These are phyloP conservation scores for Ophryocystis elektroscirrha DNA, from an alignment of 169 alveolate genomes.

Conservation along the genomic window DNA sequence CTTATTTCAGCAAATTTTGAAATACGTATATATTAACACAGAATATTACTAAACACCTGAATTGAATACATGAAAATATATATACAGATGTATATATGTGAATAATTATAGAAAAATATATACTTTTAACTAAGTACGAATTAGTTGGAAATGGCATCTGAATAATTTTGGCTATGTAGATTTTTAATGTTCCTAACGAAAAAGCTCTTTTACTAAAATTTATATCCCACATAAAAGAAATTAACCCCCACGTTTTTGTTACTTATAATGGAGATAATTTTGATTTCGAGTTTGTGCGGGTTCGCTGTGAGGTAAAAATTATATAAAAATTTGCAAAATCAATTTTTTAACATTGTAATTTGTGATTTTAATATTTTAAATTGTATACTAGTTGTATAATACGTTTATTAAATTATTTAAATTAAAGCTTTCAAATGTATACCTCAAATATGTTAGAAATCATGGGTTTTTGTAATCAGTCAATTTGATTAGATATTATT, in stretches of 20 bases:
- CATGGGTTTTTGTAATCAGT: no score
- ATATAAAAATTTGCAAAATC: no score
- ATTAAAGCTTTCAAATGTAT: no score
- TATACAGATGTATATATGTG: neutral
- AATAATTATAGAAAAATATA: neutral
- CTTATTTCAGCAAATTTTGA: slow-evolving; percentile 5
- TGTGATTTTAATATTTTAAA: no score
- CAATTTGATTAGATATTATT: no score
- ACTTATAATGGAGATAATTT: slow-evolving; percentile 96
- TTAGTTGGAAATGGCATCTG: neutral
- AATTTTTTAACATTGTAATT: no score
- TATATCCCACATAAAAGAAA: slow-evolving; percentile 32
- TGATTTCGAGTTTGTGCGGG: slow-evolving; percentile 83
- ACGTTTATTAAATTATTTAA: no score
- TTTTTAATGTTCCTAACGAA: slow-evolving; percentile 12
- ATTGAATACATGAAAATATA: neutral
- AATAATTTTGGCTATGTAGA: neutral
- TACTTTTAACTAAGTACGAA: neutral
- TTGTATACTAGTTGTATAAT: no score
- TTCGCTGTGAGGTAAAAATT: slow-evolving; percentile 60
- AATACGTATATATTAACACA: neutral
- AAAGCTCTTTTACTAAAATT: slow-evolving; percentile 24
- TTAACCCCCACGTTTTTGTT: slow-evolving; percentile 62
- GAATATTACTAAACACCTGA: neutral
- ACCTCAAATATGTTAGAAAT: no score